Evolutionary conservation across 495 filamentous ascomycete genomes (phyloP), one percentile per base, ranked within the genome.

Genomic region (Xylaria grammica): DNA sequence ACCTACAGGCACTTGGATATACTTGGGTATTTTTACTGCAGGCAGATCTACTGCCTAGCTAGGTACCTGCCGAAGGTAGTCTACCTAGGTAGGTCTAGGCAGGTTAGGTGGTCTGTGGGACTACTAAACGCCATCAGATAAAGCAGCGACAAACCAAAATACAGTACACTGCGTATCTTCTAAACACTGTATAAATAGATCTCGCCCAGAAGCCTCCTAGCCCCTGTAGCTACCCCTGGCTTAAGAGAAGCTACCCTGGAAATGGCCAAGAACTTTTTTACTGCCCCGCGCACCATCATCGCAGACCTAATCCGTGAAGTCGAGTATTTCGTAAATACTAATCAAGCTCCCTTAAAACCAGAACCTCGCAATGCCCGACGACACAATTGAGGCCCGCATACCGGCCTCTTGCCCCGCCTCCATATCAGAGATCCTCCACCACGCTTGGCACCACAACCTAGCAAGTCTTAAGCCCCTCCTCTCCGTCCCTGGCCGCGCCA

Each of bases 391-490:
- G 8, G 59, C 69, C 26, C 80, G 81, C 69, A 81, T 84, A 56
- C 79, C 79, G n/a, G 58, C 73, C 59, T 66, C 75, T 22, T 84
- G 81, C 67, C 80, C 80, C 15, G 57, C 70, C 30, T 72, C 75
- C 6, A 82, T 77, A 19, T 82, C 83, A 45, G 76, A 79, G 48
- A 78, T 97, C 69, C 89, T 97, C 45, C 89, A 94, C 42, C 89
- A 90, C 26, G 87, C 94, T 49, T 91, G 94, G 53, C 83, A 91
- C 68, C 95, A 98, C 78, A 89, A 98, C 77, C 72, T 91, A 67
- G 69, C 80, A 11, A 82, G 87, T 52, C 84, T 99, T n/a, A 89
- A 88, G 67, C 82, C 84, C 40, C 85, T 96, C 9, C 84, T 97
- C 52, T 87, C 88, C 65, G 81, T 68, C 7, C 80, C 87, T 17